These are phyloP conservation scores for Russula ochroleuca DNA, from an alignment of 768 basidiomycete genomes.

Conservation along the genomic window DNA sequence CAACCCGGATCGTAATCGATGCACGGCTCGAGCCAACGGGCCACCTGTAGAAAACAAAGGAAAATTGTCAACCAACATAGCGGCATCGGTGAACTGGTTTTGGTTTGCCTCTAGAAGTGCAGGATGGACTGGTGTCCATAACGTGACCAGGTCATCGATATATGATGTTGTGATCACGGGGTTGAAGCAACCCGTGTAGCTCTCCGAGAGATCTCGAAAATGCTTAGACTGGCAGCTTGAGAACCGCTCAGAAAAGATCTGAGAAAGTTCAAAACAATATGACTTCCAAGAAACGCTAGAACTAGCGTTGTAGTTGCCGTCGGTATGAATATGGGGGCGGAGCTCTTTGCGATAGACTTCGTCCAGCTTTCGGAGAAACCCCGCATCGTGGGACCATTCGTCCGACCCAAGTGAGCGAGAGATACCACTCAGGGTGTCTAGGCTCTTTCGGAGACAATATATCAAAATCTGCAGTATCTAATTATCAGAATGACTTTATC, in stretches of 20 bases:
- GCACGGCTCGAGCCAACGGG: constrained; percentile 22
- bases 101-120: constrained; percentile 13
- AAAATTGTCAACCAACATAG: not conserved
- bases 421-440: constrained; percentile 1
- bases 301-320: not conserved
- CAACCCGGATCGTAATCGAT: constrained; percentile 20
- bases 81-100: not conserved
- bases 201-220: constrained; percentile 7
- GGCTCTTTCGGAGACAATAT: constrained; percentile 9
- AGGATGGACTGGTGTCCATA: constrained; percentile 6
- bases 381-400: not conserved
- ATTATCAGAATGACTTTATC: not conserved
- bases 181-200: not conserved
- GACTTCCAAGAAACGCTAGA: not conserved
- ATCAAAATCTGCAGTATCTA: constrained; percentile 2
- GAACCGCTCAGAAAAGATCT: constrained; percentile 7
- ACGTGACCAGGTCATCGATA: constrained; percentile 4
- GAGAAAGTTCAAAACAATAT: constrained; percentile 12
- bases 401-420: not conserved
- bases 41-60: not conserved
- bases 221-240: not conserved
- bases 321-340: not conserved
- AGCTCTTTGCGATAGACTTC: not conserved
- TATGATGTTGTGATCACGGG: constrained; percentile 11
- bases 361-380: constrained; percentile 11